These are phyloP conservation scores for Pichiaceae sp. DNA, from an alignment of 1,139 yeast species.

Conservation along the genomic window DNA sequence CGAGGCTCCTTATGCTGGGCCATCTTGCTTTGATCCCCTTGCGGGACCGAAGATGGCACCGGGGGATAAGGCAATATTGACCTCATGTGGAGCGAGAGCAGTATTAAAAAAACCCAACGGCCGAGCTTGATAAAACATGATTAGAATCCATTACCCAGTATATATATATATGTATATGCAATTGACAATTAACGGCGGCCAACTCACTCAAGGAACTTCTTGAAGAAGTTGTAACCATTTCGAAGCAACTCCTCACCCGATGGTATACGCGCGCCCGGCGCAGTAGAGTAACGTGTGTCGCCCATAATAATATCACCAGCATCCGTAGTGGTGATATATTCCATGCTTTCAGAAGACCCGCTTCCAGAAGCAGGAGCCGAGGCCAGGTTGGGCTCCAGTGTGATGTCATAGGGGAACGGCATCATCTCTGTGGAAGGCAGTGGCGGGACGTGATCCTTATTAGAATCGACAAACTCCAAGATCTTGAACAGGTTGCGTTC, in stretches of 20 bases:
- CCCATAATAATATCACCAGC: constrained; percentile 17
- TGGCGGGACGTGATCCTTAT: constrained; percentile 67
- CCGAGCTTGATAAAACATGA: no score
- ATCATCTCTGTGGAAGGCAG: constrained; percentile 57
- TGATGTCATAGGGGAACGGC: constrained; percentile 56
- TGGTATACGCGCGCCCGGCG: constrained; percentile 4
- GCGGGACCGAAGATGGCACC: no score
- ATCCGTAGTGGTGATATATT: constrained; percentile 18
- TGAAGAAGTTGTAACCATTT: constrained; percentile 35
- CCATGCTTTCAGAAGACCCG: constrained; percentile 15
- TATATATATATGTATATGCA: no score
- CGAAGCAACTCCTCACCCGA: constrained; percentile 31
- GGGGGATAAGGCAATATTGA: no score
- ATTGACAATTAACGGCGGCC: no score
- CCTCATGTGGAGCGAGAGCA: no score
- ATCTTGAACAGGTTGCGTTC: constrained; percentile 34
- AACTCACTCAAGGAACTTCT: constrained; percentile 24
- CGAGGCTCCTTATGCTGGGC: no score
- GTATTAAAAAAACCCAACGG: no score
- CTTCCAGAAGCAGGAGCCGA: not conserved
- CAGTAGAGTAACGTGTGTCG: constrained; percentile 2
- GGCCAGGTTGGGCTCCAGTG: not conserved
- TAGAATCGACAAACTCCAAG: constrained; percentile 40
- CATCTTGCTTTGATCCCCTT: no score
- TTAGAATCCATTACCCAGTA: no score